These are phyloP conservation scores for Didymella arachidicola DNA, from an alignment of 2,329 filamentous ascomycete genomes.

Conservation along the genomic window DNA sequence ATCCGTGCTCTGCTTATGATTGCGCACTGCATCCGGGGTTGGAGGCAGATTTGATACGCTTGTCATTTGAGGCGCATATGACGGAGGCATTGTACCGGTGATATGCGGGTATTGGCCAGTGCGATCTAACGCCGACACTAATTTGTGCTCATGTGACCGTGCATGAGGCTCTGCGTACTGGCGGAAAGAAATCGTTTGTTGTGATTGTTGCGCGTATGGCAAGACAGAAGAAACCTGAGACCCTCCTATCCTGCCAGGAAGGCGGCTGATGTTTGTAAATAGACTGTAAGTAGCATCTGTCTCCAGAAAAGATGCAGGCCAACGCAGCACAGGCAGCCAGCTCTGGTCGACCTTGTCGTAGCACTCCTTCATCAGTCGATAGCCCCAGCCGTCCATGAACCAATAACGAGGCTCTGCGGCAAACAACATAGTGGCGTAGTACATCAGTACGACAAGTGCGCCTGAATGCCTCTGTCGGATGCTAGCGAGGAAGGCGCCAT, in stretches of 20 bases:
- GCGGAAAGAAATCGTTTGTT: conserved; percentile 12
- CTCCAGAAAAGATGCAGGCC: conserved; percentile 36
- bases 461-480: conserved; percentile 44
- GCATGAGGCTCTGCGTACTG: conserved; percentile 4
- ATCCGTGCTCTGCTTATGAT: not conserved
- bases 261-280: conserved; percentile 4
- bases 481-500: conserved; percentile 41
- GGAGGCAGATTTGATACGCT: conserved; percentile 13
- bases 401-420: conserved; percentile 48
- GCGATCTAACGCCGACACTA: conserved; percentile 4
- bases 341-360: conserved; percentile 32
- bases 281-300: conserved; percentile 18
- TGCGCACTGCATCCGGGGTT: conserved; percentile 4
- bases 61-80: conserved; percentile 7
- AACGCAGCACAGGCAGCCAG: conserved; percentile 38
- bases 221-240: not conserved
- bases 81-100: conserved; percentile 7
- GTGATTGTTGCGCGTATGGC: conserved; percentile 13
- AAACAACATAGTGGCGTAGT: conserved; percentile 50
- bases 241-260: not conserved
- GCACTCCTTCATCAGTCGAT: conserved; percentile 37
- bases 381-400: conserved; percentile 51
- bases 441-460: conserved; percentile 50
- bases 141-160: not conserved
- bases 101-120: conserved; percentile 4